phyloP scores from a whole-genome alignment of 2,329 filamentous ascomycete species.

The Ophiosphaerella herpotricha region DNA sequence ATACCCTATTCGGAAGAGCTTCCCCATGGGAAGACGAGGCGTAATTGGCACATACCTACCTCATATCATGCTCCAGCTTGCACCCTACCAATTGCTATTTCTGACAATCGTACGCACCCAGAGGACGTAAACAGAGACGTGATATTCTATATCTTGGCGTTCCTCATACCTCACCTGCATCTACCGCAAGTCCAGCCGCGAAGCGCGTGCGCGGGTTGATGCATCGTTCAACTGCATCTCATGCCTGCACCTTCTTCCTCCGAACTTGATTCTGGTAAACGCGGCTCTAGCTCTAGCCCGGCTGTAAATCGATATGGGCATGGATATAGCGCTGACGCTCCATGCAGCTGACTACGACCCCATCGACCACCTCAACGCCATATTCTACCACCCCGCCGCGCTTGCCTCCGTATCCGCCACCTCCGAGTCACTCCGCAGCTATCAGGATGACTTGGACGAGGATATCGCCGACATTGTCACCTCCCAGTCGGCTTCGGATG shows the following conservation, averaged over 20 bases:
- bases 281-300: conserved; percentile 4
- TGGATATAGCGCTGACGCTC: conserved; percentile 28
- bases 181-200: conserved; percentile 24
- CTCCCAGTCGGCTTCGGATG: conserved; percentile 80
- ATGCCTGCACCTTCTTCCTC: conserved; percentile 45
- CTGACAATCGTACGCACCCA: background rate
- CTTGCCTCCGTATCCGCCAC: conserved; percentile 77
- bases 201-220: conserved; percentile 41
- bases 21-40: background rate
- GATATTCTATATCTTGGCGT: too few species aligned
- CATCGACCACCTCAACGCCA: conserved; percentile 86
- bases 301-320: conserved; percentile 9
- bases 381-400: conserved; percentile 88
- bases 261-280: conserved; percentile 44
- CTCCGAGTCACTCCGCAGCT: conserved; percentile 71
- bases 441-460: conserved; percentile 80
- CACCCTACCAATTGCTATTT: background rate
- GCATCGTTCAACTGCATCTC: conserved; percentile 38
- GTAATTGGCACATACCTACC: background rate
- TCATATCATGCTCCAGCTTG: background rate
- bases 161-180: conserved; percentile 1
- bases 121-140: background rate
- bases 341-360: conserved; percentile 82
- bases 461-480: conserved; percentile 75
- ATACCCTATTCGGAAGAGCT: background rate